phyloP scores from a whole-genome alignment of 2,329 filamentous ascomycete species.

The Colletotrichum destructivum region DNA sequence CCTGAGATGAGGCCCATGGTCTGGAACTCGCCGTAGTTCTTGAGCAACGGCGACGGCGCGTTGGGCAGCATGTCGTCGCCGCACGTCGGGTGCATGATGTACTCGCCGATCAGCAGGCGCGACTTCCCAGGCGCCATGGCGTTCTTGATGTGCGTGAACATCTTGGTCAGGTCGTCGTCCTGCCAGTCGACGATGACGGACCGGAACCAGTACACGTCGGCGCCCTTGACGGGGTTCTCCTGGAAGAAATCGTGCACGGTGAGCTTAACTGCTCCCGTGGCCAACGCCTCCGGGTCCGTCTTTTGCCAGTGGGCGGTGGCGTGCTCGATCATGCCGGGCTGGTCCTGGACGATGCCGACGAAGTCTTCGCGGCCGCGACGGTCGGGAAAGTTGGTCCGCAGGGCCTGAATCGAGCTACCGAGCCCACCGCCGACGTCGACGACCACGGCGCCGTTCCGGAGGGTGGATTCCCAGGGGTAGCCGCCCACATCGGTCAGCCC shows the following conservation, averaged over 20 bases:
- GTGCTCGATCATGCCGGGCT: conserved; percentile 36
- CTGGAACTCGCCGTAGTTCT: conserved; percentile 30
- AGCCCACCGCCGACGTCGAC: conserved; percentile 36
- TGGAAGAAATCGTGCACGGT: conserved; percentile 71
- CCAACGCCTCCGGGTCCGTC: conserved; percentile 29
- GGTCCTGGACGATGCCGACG: conserved; percentile 34
- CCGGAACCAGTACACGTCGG: conserved; percentile 56
- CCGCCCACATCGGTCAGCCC: conserved; percentile 36
- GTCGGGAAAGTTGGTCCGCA: conserved; percentile 23
- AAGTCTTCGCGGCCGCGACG: conserved; percentile 8
- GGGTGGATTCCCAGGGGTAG: conserved; percentile 23
- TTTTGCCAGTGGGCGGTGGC: conserved; percentile 29
- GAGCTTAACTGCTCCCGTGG: conserved; percentile 51
- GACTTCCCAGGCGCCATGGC: conserved; percentile 31
- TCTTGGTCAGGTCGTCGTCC: conserved; percentile 28
- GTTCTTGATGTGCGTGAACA: conserved; percentile 31
- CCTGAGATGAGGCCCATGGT: conserved; percentile 24
- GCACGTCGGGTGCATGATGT: conserved; percentile 34
- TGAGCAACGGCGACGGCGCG: conserved; percentile 27
- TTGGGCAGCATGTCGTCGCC: conserved; percentile 29
- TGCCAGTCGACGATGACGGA: conserved; percentile 38
- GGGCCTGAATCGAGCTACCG: conserved; percentile 33
- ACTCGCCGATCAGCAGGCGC: conserved; percentile 37
- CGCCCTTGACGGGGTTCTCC: conserved; percentile 66
- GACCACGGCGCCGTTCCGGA: conserved; percentile 27